phyloP scores from a whole-genome alignment of 495 filamentous ascomycete genomes.

The Cercophora newfieldiana region DNA sequence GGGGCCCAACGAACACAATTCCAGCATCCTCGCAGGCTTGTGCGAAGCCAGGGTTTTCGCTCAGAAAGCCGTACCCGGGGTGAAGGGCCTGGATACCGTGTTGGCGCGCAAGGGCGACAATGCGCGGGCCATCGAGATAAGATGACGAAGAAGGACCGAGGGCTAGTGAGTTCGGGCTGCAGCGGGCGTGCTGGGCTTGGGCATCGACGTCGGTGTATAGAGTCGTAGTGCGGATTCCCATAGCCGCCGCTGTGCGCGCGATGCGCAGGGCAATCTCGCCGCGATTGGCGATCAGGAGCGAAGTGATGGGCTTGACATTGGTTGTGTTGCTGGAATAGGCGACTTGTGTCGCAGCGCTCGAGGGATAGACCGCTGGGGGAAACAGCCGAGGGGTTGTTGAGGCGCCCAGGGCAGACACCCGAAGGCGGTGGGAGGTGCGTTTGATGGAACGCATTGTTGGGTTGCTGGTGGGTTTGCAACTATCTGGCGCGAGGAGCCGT shows the following conservation, averaged over 20 bases:
- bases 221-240: conserved; percentile 91
- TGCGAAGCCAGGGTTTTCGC: conserved; percentile 92
- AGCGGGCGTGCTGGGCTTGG: conserved; percentile 81
- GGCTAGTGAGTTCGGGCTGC: conserved; percentile 77
- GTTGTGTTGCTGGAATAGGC: conserved; percentile 31
- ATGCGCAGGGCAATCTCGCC: conserved; percentile 97
- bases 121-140: conserved; percentile 90
- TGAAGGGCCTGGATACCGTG: conserved; percentile 88
- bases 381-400: conserved; percentile 11
- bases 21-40: conserved; percentile 86
- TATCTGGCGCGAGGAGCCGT: not conserved
- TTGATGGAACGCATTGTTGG: conserved; percentile 38
- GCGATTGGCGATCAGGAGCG: conserved; percentile 92
- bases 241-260: conserved; percentile 75
- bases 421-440: conserved; percentile 31
- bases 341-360: conserved; percentile 26
- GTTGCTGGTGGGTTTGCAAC: not conserved
- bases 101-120: conserved; percentile 81
- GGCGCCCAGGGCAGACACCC: conserved; percentile 19
- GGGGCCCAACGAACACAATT: conserved; percentile 91
- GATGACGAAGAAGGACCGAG: conserved; percentile 76
- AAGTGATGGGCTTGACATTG: conserved; percentile 61
- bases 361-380: conserved; percentile 10
- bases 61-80: conserved; percentile 96
- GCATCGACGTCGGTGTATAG: conserved; percentile 94